Base-by-base conservation (phyloP, 805 yeast genomes). In the Jamesozyma jinghongensis region DNA sequence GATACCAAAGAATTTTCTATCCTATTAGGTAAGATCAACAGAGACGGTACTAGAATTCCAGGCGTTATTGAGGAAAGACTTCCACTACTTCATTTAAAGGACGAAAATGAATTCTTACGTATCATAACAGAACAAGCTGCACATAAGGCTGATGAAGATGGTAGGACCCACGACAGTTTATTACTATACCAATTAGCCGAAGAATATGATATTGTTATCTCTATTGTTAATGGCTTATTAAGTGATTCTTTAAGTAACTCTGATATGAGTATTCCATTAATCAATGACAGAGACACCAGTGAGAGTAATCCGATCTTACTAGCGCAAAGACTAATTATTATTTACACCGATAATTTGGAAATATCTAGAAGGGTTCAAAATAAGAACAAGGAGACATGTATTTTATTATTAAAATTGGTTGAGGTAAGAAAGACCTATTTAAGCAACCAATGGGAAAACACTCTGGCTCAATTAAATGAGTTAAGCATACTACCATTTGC, bases 81-180 rank as follows among this genome's bases (percentile, higher is more conserved):
- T 62, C 62, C 70, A 10, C 66, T 90, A 40, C 67, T 90, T 38
- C 68, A 71, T 22, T 67, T 88, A 45, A 63, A 79, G 44, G 71
- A 76, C 49, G 74, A 79, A 45, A 69, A 71, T 17, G 75, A 74
- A 43, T 90, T 75, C 54, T 67, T 84, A 48, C 71, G 70, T 46
- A 74, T 74, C 43, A 86, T 90, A 32, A 80, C 92, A 3, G 94
- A 83, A 56, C 78, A 77, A 44, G 87, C 95, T 22, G 97, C 97
- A 3, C 71, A 71, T 34, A 77, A 77, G 50, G 94, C 96, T 13
- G 92, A 85, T 53, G 92, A 85, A 50, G 97, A 88, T 53, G 97
- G 97, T 6, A 73, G 95, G 54, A 71, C 77, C 12, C 77, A 81
- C 46, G 97, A 92, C 56, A 85, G 96, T 16, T 73, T 92, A 45